Base-by-base conservation (phyloP, 164 flowering plant species). In the Annona cherimola region DNA sequence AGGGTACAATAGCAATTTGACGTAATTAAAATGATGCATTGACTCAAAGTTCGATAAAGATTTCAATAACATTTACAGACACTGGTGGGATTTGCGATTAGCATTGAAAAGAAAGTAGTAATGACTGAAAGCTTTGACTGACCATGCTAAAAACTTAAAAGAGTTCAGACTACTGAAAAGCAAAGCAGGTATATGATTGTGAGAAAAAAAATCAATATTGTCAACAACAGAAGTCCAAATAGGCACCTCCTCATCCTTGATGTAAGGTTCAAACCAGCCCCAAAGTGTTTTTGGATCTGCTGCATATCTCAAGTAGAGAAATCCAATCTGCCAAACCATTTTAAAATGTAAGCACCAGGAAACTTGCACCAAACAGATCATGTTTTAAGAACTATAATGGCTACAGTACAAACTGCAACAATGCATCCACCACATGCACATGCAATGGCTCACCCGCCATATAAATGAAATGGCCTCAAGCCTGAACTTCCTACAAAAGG, bases 281-380 rank as follows among this genome's bases (percentile, higher is more conserved):
- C 97, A 93, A 16, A 95, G 68, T 1, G 98, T 91, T 81, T 95
- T 93, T 55, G 99, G 94, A 77, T 95, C 99, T 44, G 84, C 99
- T 79, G 84, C 91, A 86, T 91, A 93, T 74, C 98, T 79, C 77
- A 95, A 78, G 77, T 95, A 93, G 43, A 95, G 92, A 69, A 95
- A 95, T 41, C 99, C 99, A 74, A 93, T 50, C 99, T 95, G 86
- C 78, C 82, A 86, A 78, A 69, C 42, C 71, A 44, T 45, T 68
- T 66, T 19, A 18, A 55, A 9, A 45, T 3, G 66, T 74, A 68
- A 79, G 67, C 50, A 2, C 46, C 12, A 14, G 14, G 14, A 16
- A 50, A 16, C 14, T 7, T 39, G 18, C 2, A 6, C 63, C 3
- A 61, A 61, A 20, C 11, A 8, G 18, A 26, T 16, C 63, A 8